These are phyloP conservation scores for Boechera retrofracta DNA, from an alignment of 345 rosid species.

Conservation along the genomic window DNA sequence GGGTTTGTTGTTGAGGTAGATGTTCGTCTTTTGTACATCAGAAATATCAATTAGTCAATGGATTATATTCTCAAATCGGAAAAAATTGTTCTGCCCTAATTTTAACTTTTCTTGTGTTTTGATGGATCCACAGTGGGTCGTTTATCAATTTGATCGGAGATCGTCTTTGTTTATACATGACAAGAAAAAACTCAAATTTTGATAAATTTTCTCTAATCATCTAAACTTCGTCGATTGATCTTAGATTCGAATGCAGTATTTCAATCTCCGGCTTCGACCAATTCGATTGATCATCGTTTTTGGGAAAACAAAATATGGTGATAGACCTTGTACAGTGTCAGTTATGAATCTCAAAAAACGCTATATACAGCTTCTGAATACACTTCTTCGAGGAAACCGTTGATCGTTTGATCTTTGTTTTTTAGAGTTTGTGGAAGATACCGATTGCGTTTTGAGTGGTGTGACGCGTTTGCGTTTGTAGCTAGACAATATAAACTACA, in stretches of 20 bases:
- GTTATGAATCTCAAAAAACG: not conserved
- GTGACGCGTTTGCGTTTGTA: not conserved
- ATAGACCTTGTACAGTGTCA: not conserved
- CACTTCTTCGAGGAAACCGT: not conserved
- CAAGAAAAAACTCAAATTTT: not conserved
- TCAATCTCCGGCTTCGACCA: not conserved
- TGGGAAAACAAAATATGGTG: not conserved
- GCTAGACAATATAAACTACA: not conserved
- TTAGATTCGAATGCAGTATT: constrained; percentile 9
- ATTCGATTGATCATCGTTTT: too few species aligned
- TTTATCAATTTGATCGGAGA: not conserved
- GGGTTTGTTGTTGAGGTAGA: constrained; percentile 37
- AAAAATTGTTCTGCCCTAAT: not conserved
- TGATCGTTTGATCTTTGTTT: not conserved
- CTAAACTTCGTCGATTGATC: constrained; percentile 3
- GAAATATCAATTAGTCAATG: constrained; percentile 28
- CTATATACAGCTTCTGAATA: not conserved
- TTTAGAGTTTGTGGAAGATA: not conserved
- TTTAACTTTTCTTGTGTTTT: not conserved
- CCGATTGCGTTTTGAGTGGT: not conserved
- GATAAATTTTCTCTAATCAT: not conserved
- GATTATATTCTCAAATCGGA: constrained; percentile 14
- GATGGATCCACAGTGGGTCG: not conserved
- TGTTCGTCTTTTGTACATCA: constrained; percentile 40
- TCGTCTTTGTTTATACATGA: not conserved